Evolutionary conservation across 208 protist genomes (phyloP).

Genomic region (Phytomonas francai): DNA sequence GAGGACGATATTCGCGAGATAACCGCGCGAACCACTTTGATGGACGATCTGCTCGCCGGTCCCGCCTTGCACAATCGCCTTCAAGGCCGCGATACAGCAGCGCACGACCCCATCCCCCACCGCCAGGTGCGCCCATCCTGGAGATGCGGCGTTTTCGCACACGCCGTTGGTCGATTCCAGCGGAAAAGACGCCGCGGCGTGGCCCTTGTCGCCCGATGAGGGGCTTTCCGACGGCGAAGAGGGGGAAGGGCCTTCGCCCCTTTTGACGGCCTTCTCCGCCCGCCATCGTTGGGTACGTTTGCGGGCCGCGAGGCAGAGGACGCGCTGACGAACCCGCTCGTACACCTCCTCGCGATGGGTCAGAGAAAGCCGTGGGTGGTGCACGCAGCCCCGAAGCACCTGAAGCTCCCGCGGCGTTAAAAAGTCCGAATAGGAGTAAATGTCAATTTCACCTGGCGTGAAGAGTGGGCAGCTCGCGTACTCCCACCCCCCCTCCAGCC

Average conservation of each 20-base stretch:
- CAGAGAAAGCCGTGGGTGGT: slow-evolving; percentile 35
- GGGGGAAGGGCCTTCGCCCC: neutral
- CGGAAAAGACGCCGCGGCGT: no score
- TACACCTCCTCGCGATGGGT: slow-evolving; percentile 56
- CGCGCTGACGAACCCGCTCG: slow-evolving; percentile 27
- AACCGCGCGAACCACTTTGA: slow-evolving; percentile 28
- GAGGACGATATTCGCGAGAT: slow-evolving; percentile 33
- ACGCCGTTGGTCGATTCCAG: no score
- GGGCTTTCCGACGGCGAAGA: neutral
- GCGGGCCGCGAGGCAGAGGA: slow-evolving; percentile 24
- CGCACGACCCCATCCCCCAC: slow-evolving; percentile 50
- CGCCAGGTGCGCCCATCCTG: slow-evolving; percentile 34
- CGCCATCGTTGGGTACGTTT: slow-evolving; percentile 20
- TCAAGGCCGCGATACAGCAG: slow-evolving; percentile 33
- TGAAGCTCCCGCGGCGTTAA: slow-evolving; percentile 20
- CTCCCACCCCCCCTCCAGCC: slow-evolving; percentile 27
- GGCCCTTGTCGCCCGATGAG: no score
- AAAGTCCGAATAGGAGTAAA: slow-evolving; percentile 59
- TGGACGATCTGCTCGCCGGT: slow-evolving; percentile 36
- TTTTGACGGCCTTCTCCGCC: neutral
- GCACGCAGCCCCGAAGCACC: slow-evolving; percentile 26
- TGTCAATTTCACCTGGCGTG: slow-evolving; percentile 20
- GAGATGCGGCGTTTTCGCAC: neutral
- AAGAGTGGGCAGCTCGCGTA: slow-evolving; percentile 31
- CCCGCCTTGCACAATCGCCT: slow-evolving; percentile 45